phyloP scores from a whole-genome alignment of 129 eudicot species.

The Apium graveolens region DNA sequence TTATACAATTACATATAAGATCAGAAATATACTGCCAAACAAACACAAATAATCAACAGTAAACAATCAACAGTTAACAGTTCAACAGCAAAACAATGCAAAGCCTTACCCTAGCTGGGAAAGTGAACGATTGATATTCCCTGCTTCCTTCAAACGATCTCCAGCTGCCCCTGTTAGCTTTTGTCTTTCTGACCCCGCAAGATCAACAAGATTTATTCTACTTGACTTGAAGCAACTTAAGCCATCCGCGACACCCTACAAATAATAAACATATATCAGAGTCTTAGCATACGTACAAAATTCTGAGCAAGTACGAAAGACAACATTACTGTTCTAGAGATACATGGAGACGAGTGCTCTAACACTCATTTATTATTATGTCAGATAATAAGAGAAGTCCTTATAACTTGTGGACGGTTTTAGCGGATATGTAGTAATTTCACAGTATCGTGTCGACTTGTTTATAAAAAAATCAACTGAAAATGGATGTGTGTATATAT shows the following conservation, averaged over 20 bases:
- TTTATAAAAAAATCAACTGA: constrained; percentile 1
- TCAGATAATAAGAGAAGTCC: background rate
- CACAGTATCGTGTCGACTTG: background rate
- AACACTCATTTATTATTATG: background rate
- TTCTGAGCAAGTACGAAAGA: background rate
- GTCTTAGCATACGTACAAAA: constrained; percentile 1
- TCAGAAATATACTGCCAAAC: background rate
- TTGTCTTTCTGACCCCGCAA: constrained; percentile 98
- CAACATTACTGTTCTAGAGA: background rate
- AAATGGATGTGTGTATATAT: background rate
- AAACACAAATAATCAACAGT: background rate
- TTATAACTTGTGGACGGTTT: background rate
- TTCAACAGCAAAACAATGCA: background rate
- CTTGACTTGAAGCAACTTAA: constrained; percentile 75
- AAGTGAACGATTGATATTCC: constrained; percentile 95
- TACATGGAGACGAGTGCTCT: background rate
- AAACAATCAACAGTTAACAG: background rate
- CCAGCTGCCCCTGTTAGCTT: constrained; percentile 98
- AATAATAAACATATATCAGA: constrained; percentile 8
- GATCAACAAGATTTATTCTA: constrained; percentile 91
- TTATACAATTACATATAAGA: background rate
- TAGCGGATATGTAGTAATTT: background rate
- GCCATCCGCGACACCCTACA: constrained; percentile 69
- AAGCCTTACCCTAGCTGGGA: constrained; percentile 88
- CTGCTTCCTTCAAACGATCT: constrained; percentile 96